Percentiles rank a stretch among this genome's conserved stretches.
phyloP scores from a whole-genome alignment of 805 yeast genomes.

The Blastobotrys chiropterorum region DNA sequence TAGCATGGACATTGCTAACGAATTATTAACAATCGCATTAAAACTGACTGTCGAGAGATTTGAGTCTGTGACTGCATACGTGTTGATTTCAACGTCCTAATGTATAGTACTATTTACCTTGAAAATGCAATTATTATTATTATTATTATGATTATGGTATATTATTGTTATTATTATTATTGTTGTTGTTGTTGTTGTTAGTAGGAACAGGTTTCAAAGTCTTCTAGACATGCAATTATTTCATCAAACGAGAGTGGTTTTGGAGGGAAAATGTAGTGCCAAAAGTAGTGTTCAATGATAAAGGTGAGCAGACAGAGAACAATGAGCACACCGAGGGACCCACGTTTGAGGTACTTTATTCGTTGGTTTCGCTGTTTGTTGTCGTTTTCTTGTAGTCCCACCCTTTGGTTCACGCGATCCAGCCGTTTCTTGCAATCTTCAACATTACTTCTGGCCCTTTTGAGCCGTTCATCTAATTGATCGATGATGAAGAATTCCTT shows the following conservation, averaged over 20 bases:
- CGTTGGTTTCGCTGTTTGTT: slow-evolving; percentile 16
- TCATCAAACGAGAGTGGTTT: slow-evolving; percentile 17
- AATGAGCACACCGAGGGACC: slow-evolving; percentile 6
- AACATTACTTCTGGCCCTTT: slow-evolving; percentile 19
- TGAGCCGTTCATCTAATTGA: slow-evolving; percentile 22
- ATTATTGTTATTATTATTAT: neutral
- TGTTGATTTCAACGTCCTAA: slow-evolving; percentile 45
- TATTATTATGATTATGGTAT: neutral
- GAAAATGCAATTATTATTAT: neutral
- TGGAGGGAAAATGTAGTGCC: neutral
- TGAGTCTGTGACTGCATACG: slow-evolving; percentile 68
- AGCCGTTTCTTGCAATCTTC: slow-evolving; percentile 23
- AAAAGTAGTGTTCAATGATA: slow-evolving; percentile 7
- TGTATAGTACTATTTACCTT: neutral
- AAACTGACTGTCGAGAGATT: slow-evolving; percentile 64
- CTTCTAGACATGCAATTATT: slow-evolving; percentile 17
- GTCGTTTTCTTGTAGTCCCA: slow-evolving; percentile 19
- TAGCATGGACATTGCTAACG: slow-evolving; percentile 53
- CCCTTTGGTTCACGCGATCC: slow-evolving; percentile 17
- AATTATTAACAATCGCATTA: slow-evolving; percentile 55
- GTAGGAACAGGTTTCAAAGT: slow-evolving; percentile 2
- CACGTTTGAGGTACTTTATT: slow-evolving; percentile 12
- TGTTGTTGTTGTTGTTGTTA: slow-evolving; percentile 10
- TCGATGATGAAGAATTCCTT: slow-evolving; percentile 20
- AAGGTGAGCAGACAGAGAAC: slow-evolving; percentile 13